Conservation (phyloP, 2,329 filamentous ascomycete genomes). For the Ophiognomonia clavigignenti-juglandacearum region DNA sequence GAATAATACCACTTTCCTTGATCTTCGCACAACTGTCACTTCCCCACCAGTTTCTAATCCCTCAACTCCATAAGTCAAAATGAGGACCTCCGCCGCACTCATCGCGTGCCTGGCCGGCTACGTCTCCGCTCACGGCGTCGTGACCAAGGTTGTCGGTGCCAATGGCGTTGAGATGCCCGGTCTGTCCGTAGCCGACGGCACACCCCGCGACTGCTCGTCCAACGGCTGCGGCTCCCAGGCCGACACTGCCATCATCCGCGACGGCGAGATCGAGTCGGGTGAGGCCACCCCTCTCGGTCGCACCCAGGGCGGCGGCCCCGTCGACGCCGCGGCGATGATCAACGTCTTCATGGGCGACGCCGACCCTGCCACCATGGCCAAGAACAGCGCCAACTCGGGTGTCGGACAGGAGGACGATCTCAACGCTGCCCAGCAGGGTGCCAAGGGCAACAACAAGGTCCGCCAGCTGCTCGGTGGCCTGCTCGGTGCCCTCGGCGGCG, state of each 20-base stretch:
- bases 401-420: constrained; percentile 28
- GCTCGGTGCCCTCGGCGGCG: constrained; percentile 19
- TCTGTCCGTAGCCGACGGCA: constrained; percentile 59
- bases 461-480: constrained; percentile 23
- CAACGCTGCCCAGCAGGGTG: constrained; percentile 13
- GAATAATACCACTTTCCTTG: no score
- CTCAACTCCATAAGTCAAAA: background rate
- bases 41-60: background rate
- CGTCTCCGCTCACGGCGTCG: constrained; percentile 53
- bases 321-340: constrained; percentile 54
- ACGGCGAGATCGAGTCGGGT: constrained; percentile 49
- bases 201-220: constrained; percentile 60
- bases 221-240: constrained; percentile 61
- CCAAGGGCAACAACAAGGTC: constrained; percentile 17
- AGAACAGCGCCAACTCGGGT: constrained; percentile 26
- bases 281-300: constrained; percentile 58
- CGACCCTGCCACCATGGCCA: constrained; percentile 20
- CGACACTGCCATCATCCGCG: constrained; percentile 64
- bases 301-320: constrained; percentile 49
- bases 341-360: constrained; percentile 53
- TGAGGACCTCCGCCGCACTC: constrained; percentile 7
- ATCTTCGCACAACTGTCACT: no score
- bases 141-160: constrained; percentile 51
- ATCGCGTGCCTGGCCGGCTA: constrained; percentile 31
- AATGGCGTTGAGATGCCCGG: constrained; percentile 61